Evolutionary conservation across 257 asterid species (phyloP).

Genomic region (Catharanthus roseus): DNA sequence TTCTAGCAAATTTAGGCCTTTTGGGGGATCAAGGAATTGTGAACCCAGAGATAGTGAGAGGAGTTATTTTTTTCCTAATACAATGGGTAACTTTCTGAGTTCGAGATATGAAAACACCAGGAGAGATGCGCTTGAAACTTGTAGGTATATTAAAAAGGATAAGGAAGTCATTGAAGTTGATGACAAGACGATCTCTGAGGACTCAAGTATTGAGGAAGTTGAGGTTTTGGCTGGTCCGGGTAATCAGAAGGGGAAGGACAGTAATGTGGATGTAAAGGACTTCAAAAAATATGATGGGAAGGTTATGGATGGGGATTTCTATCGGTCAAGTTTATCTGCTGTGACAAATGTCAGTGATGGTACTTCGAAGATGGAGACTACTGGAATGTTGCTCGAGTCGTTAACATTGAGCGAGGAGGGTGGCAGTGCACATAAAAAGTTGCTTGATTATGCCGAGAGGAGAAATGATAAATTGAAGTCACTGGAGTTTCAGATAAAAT

Average conservation of each 20-base stretch:
- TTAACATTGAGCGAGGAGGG: constrained; percentile 23
- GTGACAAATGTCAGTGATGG: constrained; percentile 29
- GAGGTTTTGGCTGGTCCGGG: constrained; percentile 9
- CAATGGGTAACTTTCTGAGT: constrained; percentile 31
- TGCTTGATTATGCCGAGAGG: constrained; percentile 20
- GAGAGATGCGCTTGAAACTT: constrained; percentile 17
- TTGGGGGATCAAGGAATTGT: constrained; percentile 13
- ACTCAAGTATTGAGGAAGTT: constrained; percentile 23
- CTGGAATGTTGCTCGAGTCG: constrained; percentile 28
- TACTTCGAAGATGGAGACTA: constrained; percentile 25
- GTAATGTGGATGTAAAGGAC: constrained; percentile 23
- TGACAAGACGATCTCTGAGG: constrained; percentile 15
- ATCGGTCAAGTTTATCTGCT: constrained; percentile 39
- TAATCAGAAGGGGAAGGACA: constrained; percentile 22
- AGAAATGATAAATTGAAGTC: constrained; percentile 24
- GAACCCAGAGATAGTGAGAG: constrained; percentile 12
- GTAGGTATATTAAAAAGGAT: constrained; percentile 29
- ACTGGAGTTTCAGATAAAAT: constrained; percentile 31
- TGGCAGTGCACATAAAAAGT: constrained; percentile 28
- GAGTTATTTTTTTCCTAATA: constrained; percentile 9
- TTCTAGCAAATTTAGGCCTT: constrained; percentile 20
- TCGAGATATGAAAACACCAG: constrained; percentile 3
- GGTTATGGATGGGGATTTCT: constrained; percentile 26
- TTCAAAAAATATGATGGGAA: constrained; percentile 18
- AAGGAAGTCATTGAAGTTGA: constrained; percentile 44